phyloP scores from a whole-genome alignment of 139 green algal species.

The Volvox africanus region DNA sequence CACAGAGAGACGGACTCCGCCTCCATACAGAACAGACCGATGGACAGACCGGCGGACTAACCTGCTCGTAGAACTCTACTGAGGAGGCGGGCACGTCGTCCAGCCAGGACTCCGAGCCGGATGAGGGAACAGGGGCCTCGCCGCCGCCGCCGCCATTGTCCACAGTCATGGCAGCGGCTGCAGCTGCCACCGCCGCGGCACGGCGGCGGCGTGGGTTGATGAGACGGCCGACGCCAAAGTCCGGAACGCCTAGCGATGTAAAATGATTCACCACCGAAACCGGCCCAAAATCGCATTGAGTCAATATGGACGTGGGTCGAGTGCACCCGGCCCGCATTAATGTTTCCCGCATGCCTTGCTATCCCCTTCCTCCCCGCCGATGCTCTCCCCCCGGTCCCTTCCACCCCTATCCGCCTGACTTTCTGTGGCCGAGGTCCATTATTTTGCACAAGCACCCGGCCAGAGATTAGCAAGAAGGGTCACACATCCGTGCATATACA shows the following conservation, averaged over 20 bases:
- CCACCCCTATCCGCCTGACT: too few species aligned
- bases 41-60: neutral
- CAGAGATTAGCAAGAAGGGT: too few species aligned
- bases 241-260: conserved; percentile 63
- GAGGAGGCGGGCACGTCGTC: conserved; percentile 47
- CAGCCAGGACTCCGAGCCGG: conserved; percentile 46
- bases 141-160: neutral
- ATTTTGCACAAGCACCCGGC: too few species aligned
- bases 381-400: too few species aligned
- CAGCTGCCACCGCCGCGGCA: neutral
- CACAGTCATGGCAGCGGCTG: neutral
- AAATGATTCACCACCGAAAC: too few species aligned
- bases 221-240: conserved; percentile 73
- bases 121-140: neutral
- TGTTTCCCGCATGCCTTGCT: too few species aligned
- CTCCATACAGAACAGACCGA: neutral
- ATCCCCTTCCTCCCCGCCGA: too few species aligned
- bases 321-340: too few species aligned
- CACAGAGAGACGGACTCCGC: neutral
- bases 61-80: conserved; percentile 77
- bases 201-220: conserved; percentile 36
- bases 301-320: too few species aligned
- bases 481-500: too few species aligned
- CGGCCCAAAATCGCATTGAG: too few species aligned
- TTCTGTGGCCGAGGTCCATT: too few species aligned